Evolutionary conservation across 78 protist genomes (phyloP), one percentile per base, ranked within the genome.

Genomic region (Cavenderia fasciculata): DNA sequence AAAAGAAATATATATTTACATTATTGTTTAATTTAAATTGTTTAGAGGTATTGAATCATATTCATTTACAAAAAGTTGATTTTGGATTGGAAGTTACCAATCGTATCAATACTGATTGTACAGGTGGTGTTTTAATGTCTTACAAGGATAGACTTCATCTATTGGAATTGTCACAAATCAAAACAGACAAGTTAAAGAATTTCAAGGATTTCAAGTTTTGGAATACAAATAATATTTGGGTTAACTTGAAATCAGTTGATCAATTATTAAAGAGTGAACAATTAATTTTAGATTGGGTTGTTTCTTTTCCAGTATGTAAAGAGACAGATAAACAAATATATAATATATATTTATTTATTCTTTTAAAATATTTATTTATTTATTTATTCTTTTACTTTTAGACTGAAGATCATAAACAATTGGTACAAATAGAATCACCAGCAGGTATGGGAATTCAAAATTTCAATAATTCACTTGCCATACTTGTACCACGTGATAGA

Each of bases 171-270:
- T 98, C 99, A 3, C 99, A 97, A 93, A 96, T 96, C n/a, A 96
- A 97, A 31, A 59, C 86, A 16, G 96, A 95, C 19, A 98, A 95
- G 52, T 96, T 98, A 94, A 96, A 95, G 78, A 65, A 86, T 59
- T 82, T 98, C 87, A 43, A 61, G 51, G 97, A 95, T 71, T 96
- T 96, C 94, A 78, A 85, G 41, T 73, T 71, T 74, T 99, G 98
- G 97, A 99, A 99, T 94, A 99, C 99, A 33, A 98, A 98, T 95
- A 98, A 97, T 86, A 70, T 98, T 52, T 99, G 99, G 99, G 70
- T 97, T 44, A 71, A 70, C 19, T 31, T 82, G 12, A 82, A 68
- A 57, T 65, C 90, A 29, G 44, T 68, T 23, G 14, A 51, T 14
- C 31, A 8, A 23, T 68, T 82, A 31, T 40, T 82, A 23, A 68